These are phyloP conservation scores for Pseudomonodictys pantanalensis DNA, from an alignment of 495 filamentous ascomycete genomes.

Conservation along the genomic window DNA sequence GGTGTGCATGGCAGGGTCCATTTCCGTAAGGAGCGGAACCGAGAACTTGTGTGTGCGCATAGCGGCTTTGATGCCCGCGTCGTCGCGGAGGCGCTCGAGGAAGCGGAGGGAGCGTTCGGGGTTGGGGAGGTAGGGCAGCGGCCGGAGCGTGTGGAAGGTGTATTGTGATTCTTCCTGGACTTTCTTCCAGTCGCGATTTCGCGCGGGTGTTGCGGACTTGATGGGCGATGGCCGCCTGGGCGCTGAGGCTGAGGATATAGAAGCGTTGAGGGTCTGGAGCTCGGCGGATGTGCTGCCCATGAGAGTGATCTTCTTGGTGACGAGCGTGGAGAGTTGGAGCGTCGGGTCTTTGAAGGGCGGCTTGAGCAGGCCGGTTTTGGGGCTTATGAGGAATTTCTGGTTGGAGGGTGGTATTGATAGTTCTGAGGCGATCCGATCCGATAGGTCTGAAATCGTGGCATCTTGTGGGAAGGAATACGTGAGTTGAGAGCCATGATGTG, in stretches of 20 bases:
- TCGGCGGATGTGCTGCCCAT: slow-evolving; percentile 58
- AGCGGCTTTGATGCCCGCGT: slow-evolving; percentile 77
- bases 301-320: slow-evolving; percentile 58
- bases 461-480: slow-evolving; percentile 45
- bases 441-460: slow-evolving; percentile 62
- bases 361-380: slow-evolving; percentile 66
- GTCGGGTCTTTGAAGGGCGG: slow-evolving; percentile 58
- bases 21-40: slow-evolving; percentile 88
- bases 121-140: slow-evolving; percentile 75
- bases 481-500: slow-evolving; percentile 55
- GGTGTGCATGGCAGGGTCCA: slow-evolving; percentile 85
- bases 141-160: slow-evolving; percentile 76
- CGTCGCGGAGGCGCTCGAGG: slow-evolving; percentile 71
- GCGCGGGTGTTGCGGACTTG: slow-evolving; percentile 38
- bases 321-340: slow-evolving; percentile 52
- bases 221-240: slow-evolving; percentile 43
- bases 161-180: slow-evolving; percentile 60
- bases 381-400: slow-evolving; percentile 73
- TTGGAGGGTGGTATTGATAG: slow-evolving; percentile 64
- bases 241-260: slow-evolving; percentile 41
- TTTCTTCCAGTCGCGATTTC: slow-evolving; percentile 45
- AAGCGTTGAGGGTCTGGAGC: slow-evolving; percentile 50
- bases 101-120: slow-evolving; percentile 65
- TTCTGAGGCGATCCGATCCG: slow-evolving; percentile 48
- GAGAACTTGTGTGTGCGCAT: slow-evolving; percentile 83